These are phyloP conservation scores for Oemleria cerasiformis DNA, from an alignment of 306 rosid genomes.

Conservation along the genomic window DNA sequence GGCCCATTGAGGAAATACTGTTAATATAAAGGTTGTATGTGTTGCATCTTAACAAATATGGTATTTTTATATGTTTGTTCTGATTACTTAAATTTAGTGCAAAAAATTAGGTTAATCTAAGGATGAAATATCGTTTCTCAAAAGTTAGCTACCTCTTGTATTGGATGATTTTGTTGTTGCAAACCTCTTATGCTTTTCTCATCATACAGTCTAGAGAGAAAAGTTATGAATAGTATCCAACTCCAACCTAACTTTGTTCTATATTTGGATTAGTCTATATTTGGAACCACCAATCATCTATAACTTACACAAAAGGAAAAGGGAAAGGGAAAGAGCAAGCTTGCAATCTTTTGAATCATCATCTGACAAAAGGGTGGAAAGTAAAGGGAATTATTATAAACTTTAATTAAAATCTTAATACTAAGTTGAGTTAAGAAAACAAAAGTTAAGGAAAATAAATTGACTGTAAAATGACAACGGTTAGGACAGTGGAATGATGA, in stretches of 20 bases:
- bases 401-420: not conserved
- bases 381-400: slow-evolving; percentile 12
- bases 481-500: slow-evolving; percentile 21
- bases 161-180: no score
- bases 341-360: slow-evolving; percentile 5
- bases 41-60: no score
- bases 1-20: no score
- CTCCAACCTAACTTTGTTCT: not conserved
- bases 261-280: slow-evolving; percentile 7
- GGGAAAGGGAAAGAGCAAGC: slow-evolving; percentile 8
- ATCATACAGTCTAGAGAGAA: not conserved
- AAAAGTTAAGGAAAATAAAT: not conserved
- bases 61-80: no score
- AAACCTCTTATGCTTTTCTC: no score
- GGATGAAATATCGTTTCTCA: no score
- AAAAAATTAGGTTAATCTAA: no score
- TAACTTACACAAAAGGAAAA: slow-evolving; percentile 16
- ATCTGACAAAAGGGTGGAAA: slow-evolving; percentile 13
- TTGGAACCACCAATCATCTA: slow-evolving; percentile 10
- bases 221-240: not conserved
- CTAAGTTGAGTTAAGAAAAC: not conserved
- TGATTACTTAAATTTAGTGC: no score
- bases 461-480: not conserved
- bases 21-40: no score
- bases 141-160: no score